A percentile compares a stretch with the other conserved stretches of the same genome.
These are phyloP conservation scores for Hyphopichia buzzinii DNA, from an alignment of 1,139 yeast species.

Conservation along the genomic window DNA sequence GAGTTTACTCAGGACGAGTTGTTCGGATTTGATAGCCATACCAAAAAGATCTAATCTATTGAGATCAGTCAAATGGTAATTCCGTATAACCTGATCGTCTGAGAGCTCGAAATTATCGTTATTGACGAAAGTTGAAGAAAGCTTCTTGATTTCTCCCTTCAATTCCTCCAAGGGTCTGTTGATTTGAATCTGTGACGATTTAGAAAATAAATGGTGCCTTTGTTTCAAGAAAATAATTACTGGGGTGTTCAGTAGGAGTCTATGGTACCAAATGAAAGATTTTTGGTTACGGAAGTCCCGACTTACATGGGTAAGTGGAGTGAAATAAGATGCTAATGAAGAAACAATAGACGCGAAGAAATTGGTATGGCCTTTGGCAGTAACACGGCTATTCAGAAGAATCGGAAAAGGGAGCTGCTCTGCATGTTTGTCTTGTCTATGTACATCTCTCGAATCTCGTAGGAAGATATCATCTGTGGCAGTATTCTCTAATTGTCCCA, in stretches of 20 bases:
- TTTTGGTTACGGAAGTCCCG: constrained; percentile 10
- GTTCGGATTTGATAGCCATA: constrained; percentile 21
- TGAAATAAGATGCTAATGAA: constrained; percentile 20
- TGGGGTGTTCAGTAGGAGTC: constrained; percentile 30
- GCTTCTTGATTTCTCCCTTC: constrained; percentile 9
- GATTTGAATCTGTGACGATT: constrained; percentile 22
- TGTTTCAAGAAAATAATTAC: constrained; percentile 31
- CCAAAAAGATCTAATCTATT: constrained; percentile 27
- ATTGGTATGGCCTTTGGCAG: constrained; percentile 17
- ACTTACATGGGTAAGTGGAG: constrained; percentile 19
- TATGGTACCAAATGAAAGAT: constrained; percentile 29
- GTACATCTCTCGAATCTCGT: constrained; percentile 1
- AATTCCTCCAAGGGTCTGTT: constrained; percentile 22
- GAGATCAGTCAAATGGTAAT: constrained; percentile 32
- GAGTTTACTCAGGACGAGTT: constrained; percentile 1
- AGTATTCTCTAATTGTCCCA: constrained; percentile 13
- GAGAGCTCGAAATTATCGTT: constrained; percentile 3
- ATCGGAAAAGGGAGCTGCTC: constrained; percentile 8
- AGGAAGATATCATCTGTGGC: constrained; percentile 16
- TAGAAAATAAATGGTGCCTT: constrained; percentile 27
- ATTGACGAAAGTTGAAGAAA: constrained; percentile 10
- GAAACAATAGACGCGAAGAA: constrained; percentile 21
- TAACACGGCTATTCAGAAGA: constrained; percentile 10
- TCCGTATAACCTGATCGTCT: constrained; percentile 12
- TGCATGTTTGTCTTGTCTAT: constrained; percentile 1